These are phyloP conservation scores for Blastocystis sp. DNA, from an alignment of 352 stramenopile genomes.

Conservation along the genomic window DNA sequence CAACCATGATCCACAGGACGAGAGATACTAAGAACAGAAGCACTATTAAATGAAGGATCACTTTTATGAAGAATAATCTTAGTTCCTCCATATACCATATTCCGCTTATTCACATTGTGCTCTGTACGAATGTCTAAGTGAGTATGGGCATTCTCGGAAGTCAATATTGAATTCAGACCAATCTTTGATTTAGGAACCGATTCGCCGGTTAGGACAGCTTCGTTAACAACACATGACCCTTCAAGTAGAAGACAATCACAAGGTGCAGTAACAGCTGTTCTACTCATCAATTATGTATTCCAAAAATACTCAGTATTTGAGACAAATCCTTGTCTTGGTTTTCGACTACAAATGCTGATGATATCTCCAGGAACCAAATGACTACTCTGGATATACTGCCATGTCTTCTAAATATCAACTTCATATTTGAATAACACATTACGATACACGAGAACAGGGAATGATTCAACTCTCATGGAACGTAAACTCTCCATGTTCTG, in stretches of 20 bases:
- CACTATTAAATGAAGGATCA: conserved; percentile 63
- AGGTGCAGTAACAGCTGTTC: conserved; percentile 74
- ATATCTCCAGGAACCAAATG: conserved; percentile 84
- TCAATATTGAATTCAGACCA: conserved; percentile 74
- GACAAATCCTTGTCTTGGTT: conserved; percentile 4
- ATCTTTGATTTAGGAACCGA: conserved; percentile 95
- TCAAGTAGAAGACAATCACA: conserved; percentile 88
- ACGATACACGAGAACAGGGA: conserved; percentile 50
- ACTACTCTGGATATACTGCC: conserved; percentile 75
- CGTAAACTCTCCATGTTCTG: conserved; percentile 88
- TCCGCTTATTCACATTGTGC: conserved; percentile 66
- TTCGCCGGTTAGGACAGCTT: conserved; percentile 95
- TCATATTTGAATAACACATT: neutral
- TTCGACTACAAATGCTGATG: conserved; percentile 65
- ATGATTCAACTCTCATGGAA: conserved; percentile 75
- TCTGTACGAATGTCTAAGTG: neutral
- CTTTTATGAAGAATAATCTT: conserved; percentile 65
- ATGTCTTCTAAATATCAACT: conserved; percentile 69
- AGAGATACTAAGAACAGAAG: conserved; percentile 66
- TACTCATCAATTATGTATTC: neutral
- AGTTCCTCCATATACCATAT: conserved; percentile 84
- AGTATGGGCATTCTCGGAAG: conserved; percentile 69
- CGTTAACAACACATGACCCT: conserved; percentile 89
- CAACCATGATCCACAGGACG: conserved; percentile 81
- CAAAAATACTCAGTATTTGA: neutral